Evolutionary conservation across 1,139 yeast species (phyloP).

Genomic region (Candida sojae): DNA sequence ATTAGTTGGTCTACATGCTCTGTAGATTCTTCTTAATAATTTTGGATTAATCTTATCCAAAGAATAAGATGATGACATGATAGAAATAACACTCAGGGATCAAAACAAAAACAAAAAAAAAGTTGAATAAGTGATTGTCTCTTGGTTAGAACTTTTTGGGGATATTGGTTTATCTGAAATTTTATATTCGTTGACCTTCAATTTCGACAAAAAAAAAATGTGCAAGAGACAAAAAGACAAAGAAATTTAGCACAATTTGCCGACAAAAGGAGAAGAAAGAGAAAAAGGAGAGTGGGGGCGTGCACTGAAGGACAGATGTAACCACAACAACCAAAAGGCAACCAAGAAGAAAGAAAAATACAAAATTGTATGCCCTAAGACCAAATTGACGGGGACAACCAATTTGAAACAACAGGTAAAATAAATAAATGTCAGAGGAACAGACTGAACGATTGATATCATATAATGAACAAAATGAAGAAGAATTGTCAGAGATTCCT

Average conservation of each 20-base stretch:
- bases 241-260: neutral
- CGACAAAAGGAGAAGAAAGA: neutral
- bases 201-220: no score
- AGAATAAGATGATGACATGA: constrained; percentile 27
- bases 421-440: neutral
- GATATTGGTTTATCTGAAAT: no score
- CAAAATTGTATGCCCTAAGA: no score
- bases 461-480: no score
- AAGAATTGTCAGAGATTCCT: neutral
- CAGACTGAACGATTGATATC: neutral
- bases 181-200: no score
- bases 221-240: no score
- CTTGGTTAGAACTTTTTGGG: no score
- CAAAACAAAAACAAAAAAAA: no score
- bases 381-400: neutral
- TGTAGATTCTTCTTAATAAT: constrained; percentile 66
- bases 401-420: no score
- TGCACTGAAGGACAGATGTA: constrained; percentile 1
- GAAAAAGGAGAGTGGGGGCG: neutral
- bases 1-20: constrained; percentile 86
- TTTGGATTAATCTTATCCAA: constrained; percentile 56
- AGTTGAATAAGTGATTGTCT: no score
- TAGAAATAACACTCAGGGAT: no score
- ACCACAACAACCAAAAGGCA: neutral
- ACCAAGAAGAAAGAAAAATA: neutral